Conservation (phyloP, 2,329 filamentous ascomycete species). For the Fusarium piperis region DNA sequence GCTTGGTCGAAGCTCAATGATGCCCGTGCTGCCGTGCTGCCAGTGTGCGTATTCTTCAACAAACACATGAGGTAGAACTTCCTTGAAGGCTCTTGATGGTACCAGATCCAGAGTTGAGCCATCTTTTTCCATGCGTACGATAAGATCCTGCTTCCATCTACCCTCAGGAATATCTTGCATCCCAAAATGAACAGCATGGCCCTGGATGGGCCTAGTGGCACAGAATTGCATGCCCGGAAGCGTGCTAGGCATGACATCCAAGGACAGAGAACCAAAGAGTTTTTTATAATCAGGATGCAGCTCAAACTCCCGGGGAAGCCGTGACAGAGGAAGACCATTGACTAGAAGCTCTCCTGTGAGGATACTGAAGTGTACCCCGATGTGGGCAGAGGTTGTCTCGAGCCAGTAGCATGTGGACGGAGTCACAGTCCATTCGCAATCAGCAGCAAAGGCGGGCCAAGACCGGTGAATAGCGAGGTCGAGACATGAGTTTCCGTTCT, state of each 20-base stretch:
- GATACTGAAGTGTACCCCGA: slow-evolving; percentile 15
- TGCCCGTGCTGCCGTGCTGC: slow-evolving; percentile 47
- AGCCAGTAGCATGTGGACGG: slow-evolving; percentile 22
- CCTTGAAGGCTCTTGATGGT: slow-evolving; percentile 42
- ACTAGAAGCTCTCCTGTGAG: slow-evolving; percentile 25
- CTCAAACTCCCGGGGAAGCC: slow-evolving; percentile 13
- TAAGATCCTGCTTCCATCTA: slow-evolving; percentile 38
- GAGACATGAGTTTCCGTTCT: not conserved
- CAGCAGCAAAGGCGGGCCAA: slow-evolving; percentile 23
- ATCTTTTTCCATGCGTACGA: slow-evolving; percentile 43
- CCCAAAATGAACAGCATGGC: slow-evolving; percentile 32
- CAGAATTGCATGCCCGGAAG: slow-evolving; percentile 52
- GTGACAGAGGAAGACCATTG: slow-evolving; percentile 14
- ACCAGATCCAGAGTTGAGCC: slow-evolving; percentile 43
- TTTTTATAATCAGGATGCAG: slow-evolving; percentile 8
- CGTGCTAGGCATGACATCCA: slow-evolving; percentile 34
- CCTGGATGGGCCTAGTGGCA: slow-evolving; percentile 45
- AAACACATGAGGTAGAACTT: slow-evolving; percentile 49
- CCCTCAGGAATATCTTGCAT: slow-evolving; percentile 48
- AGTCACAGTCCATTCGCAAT: not conserved
- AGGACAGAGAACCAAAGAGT: slow-evolving; percentile 15
- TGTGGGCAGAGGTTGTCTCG: not conserved
- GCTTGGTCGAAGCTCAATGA: slow-evolving; percentile 47
- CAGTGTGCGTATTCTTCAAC: slow-evolving; percentile 57
- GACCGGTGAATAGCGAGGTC: slow-evolving; percentile 24